These are phyloP conservation scores for Lepidium didymum DNA, from an alignment of 345 rosid species.

Conservation along the genomic window DNA sequence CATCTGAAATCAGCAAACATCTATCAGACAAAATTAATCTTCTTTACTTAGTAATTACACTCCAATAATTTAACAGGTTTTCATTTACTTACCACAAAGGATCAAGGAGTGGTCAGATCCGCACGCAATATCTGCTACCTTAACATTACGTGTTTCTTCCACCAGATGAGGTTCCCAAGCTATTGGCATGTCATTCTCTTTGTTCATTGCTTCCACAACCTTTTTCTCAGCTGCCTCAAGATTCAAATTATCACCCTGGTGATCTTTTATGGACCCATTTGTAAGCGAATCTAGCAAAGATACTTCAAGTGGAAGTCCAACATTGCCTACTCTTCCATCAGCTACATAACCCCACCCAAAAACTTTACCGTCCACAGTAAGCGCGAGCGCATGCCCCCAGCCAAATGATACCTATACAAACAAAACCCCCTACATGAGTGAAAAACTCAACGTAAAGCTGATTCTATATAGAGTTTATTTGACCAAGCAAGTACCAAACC, in stretches of 20 bases:
- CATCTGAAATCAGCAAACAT: constrained; percentile 36
- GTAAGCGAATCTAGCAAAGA: constrained; percentile 51
- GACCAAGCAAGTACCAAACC: constrained; percentile 39
- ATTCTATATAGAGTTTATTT: background rate
- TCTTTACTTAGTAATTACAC: background rate
- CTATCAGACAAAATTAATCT: background rate
- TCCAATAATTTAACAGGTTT: background rate
- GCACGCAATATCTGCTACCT: constrained; percentile 62
- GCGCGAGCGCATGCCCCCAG: constrained; percentile 90
- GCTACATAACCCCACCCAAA: constrained; percentile 96
- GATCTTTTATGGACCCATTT: constrained; percentile 1
- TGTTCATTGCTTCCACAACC: constrained; percentile 65
- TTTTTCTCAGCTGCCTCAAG: constrained; percentile 50
- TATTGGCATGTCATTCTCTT: constrained; percentile 77
- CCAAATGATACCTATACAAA: constrained; percentile 76
- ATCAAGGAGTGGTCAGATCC: constrained; percentile 88
- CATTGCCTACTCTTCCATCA: constrained; percentile 76
- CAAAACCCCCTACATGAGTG: background rate
- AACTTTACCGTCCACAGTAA: constrained; percentile 57
- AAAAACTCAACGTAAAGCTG: background rate
- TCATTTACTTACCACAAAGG: constrained; percentile 50
- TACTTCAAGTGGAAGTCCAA: constrained; percentile 36
- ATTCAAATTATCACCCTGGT: constrained; percentile 11
- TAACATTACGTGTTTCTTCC: constrained; percentile 44
- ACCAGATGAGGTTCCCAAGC: constrained; percentile 72